A percentile compares a stretch with the other conserved stretches of the same genome.
phyloP scores from a whole-genome alignment of 768 basidiomycete species.

The Tricholoma terreum region DNA sequence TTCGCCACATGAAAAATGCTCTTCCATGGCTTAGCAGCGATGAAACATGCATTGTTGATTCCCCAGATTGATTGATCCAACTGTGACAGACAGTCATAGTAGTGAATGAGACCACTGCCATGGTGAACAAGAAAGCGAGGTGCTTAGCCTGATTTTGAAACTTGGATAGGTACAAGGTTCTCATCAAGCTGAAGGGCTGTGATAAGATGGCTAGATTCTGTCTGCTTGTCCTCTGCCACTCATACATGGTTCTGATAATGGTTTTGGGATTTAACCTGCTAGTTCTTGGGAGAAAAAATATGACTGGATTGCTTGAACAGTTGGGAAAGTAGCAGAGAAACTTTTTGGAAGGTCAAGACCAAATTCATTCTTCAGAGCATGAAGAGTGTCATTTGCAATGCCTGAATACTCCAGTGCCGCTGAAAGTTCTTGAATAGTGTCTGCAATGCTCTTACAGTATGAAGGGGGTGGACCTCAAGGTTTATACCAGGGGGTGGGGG shows the following conservation, averaged over 20 bases:
- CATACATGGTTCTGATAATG: not conserved
- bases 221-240: not conserved
- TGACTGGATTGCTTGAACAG: constrained; percentile 35
- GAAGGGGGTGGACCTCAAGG: constrained; percentile 30
- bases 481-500: constrained; percentile 30
- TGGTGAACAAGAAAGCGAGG: constrained; percentile 72
- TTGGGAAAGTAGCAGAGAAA: constrained; percentile 40
- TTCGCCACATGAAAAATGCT: constrained; percentile 50
- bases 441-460: constrained; percentile 33
- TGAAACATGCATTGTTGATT: constrained; percentile 54
- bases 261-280: not conserved
- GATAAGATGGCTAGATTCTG: constrained; percentile 7
- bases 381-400: constrained; percentile 29
- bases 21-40: constrained; percentile 43
- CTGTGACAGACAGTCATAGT: constrained; percentile 44
- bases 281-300: constrained; percentile 20
- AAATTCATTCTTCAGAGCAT: constrained; percentile 41
- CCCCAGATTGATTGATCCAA: constrained; percentile 58
- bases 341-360: constrained; percentile 41
- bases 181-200: constrained; percentile 23
- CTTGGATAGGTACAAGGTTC: constrained; percentile 37
- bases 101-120: constrained; percentile 61
- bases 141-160: constrained; percentile 13
- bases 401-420: constrained; percentile 7
- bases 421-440: constrained; percentile 31